Conservation (phyloP, 148 eudicot genomes). For the Amaranthus palmeri region DNA sequence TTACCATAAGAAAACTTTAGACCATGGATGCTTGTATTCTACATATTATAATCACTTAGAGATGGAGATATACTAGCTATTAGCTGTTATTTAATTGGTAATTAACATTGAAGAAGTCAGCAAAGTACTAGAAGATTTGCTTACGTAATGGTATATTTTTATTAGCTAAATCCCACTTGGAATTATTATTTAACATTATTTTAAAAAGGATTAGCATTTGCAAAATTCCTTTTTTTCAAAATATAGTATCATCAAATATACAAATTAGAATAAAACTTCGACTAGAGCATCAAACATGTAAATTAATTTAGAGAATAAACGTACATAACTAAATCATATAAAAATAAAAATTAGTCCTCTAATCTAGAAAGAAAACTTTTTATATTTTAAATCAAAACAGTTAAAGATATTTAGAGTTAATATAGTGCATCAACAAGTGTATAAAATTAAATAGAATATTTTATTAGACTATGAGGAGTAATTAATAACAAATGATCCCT, state of each 20-base stretch:
- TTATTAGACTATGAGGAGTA: no score
- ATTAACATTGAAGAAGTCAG: neutral
- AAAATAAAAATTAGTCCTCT: no score
- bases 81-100: neutral
- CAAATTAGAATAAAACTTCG: neutral
- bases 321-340: no score
- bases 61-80: no score
- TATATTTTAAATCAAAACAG: no score
- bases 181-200: neutral
- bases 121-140: neutral
- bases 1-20: neutral
- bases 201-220: neutral
- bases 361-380: no score
- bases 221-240: neutral
- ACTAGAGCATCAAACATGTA: neutral
- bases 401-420: no score
- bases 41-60: neutral
- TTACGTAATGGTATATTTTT: constrained; percentile 6
- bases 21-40: neutral
- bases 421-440: no score
- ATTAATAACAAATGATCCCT: no score
- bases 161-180: neutral
- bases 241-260: neutral
- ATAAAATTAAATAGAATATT: no score
- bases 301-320: no score